These are phyloP conservation scores for Solanum ossicruentum DNA, from an alignment of 257 asterid species.

Conservation along the genomic window DNA sequence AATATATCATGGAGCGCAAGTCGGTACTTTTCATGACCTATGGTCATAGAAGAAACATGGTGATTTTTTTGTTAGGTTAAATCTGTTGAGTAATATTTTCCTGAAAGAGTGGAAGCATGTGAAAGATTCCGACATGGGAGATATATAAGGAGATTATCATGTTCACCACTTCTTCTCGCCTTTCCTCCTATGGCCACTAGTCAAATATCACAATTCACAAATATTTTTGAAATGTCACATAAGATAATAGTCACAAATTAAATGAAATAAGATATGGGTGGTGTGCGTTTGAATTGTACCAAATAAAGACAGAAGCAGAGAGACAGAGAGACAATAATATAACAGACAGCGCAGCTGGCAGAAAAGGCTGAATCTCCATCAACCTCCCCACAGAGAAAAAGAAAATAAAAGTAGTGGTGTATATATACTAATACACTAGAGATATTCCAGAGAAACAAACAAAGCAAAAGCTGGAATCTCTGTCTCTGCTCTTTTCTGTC, in stretches of 20 bases:
- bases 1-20: background rate
- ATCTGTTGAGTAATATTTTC: background rate
- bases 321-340: background rate
- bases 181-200: background rate
- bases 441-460: background rate
- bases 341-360: background rate
- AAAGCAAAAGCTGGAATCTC: slow-evolving; percentile 26
- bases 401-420: background rate
- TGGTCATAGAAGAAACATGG: background rate
- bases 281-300: background rate
- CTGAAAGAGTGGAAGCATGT: background rate
- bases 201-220: background rate
- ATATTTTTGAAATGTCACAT: background rate
- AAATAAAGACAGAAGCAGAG: background rate
- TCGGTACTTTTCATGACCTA: background rate
- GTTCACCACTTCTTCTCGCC: background rate
- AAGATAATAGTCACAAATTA: background rate
- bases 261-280: background rate
- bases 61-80: background rate
- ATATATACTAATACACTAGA: background rate
- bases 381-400: background rate
- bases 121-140: background rate
- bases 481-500: background rate
- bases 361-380: background rate
- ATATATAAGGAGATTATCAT: background rate